Conservation (phyloP, 768 basidiomycete genomes). For the Lentinula detonsa region DNA sequence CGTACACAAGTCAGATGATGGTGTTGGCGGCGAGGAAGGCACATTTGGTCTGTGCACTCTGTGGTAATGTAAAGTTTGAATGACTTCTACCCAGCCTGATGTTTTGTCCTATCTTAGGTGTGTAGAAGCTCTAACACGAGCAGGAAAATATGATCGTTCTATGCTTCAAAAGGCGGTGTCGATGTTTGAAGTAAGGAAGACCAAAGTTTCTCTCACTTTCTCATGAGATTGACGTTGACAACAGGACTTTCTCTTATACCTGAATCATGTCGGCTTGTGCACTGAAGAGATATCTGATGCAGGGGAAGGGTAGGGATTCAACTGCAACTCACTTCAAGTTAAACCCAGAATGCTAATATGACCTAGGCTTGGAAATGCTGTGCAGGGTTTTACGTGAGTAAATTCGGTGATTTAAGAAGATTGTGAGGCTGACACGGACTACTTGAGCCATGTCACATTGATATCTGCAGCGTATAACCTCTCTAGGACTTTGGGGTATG, state of each 20-base stretch:
- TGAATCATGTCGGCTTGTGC: slow-evolving; percentile 84
- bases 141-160: slow-evolving; percentile 67
- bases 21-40: slow-evolving; percentile 94
- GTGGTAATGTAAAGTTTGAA: slow-evolving; percentile 39
- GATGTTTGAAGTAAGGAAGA: slow-evolving; percentile 79
- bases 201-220: background rate
- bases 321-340: background rate
- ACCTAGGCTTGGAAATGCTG: slow-evolving; percentile 73
- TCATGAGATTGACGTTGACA: background rate
- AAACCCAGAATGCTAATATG: too few species aligned
- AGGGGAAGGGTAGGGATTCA: slow-evolving; percentile 59
- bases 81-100: background rate
- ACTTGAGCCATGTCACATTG: slow-evolving; percentile 66
- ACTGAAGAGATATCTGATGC: slow-evolving; percentile 83
- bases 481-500: slow-evolving; percentile 45
- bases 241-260: slow-evolving; percentile 74
- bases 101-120: slow-evolving; percentile 40
- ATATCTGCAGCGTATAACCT: slow-evolving; percentile 84
- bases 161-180: slow-evolving; percentile 62
- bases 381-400: slow-evolving; percentile 85
- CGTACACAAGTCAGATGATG: slow-evolving; percentile 78
- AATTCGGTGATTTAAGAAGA: background rate
- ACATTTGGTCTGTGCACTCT: slow-evolving; percentile 88
- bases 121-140: slow-evolving; percentile 84
- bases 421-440: background rate